Conservation (phyloP, 306 rosid species). For the Abrus precatorius region DNA sequence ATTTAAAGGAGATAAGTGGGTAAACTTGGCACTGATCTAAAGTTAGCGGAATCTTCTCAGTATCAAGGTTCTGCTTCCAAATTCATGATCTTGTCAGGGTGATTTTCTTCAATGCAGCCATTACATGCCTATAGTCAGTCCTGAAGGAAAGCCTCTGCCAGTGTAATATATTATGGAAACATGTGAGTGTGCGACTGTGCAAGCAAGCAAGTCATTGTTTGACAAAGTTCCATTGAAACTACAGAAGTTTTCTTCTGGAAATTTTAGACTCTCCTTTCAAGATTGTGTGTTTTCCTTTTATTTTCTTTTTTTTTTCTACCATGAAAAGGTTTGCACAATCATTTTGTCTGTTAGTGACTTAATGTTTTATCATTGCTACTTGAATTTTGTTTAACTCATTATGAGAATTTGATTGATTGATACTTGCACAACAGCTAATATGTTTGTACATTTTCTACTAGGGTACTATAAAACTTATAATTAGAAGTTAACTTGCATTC, state of each 20-base stretch:
- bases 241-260: constrained; percentile 20
- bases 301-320: background rate
- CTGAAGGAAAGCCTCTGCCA: constrained; percentile 95
- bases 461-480: background rate
- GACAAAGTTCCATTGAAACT: constrained; percentile 30
- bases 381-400: background rate
- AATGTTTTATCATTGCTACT: constrained; percentile 20
- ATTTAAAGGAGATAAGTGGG: constrained; percentile 41
- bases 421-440: constrained; percentile 2
- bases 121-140: constrained; percentile 87
- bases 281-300: constrained; percentile 3
- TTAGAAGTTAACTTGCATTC: background rate
- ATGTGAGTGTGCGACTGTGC: constrained; percentile 62
- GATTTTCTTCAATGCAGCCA: constrained; percentile 93
- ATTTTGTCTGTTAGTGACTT: constrained; percentile 1
- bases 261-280: constrained; percentile 23
- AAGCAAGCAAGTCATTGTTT: constrained; percentile 28
- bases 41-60: constrained; percentile 40
- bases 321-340: background rate
- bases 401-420: constrained; percentile 2
- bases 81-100: constrained; percentile 59
- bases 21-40: constrained; percentile 42
- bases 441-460: constrained; percentile 20
- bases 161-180: constrained; percentile 98
- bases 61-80: constrained; percentile 27